These are phyloP conservation scores for Salvia splendens DNA, from an alignment of 257 asterid species.

Conservation along the genomic window DNA sequence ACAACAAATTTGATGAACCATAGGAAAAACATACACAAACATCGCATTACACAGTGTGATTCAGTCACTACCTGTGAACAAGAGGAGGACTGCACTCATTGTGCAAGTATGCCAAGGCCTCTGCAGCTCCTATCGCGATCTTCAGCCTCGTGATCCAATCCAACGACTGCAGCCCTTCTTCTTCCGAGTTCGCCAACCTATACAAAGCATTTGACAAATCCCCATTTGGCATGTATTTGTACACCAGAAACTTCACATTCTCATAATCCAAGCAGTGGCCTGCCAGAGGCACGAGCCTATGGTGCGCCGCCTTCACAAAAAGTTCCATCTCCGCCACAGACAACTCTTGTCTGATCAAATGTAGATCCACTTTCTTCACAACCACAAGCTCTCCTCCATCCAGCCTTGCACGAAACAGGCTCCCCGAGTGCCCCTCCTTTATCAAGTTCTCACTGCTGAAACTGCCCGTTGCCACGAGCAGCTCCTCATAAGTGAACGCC, in stretches of 20 bases:
- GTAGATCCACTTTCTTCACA: slow-evolving; percentile 59
- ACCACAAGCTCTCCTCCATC: slow-evolving; percentile 50
- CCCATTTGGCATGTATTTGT: slow-evolving; percentile 62
- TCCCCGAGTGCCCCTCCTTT: slow-evolving; percentile 74
- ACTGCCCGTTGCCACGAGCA: slow-evolving; percentile 51
- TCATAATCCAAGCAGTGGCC: slow-evolving; percentile 71
- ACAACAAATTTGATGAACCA: slow-evolving; percentile 1
- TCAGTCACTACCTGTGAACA: slow-evolving; percentile 56
- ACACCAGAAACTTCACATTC: slow-evolving; percentile 57
- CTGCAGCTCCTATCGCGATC: slow-evolving; percentile 77
- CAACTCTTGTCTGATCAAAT: slow-evolving; percentile 38
- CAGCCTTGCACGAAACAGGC: slow-evolving; percentile 51
- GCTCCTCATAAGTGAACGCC: slow-evolving; percentile 52
- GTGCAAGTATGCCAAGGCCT: slow-evolving; percentile 64
- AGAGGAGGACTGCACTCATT: slow-evolving; percentile 72
- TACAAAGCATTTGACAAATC: slow-evolving; percentile 62
- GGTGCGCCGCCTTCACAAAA: slow-evolving; percentile 44
- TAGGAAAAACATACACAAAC: too few relatives aligned
- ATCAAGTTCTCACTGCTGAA: slow-evolving; percentile 52
- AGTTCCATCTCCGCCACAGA: slow-evolving; percentile 52
- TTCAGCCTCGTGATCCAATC: slow-evolving; percentile 87
- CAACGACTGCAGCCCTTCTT: slow-evolving; percentile 56
- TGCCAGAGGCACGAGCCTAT: slow-evolving; percentile 58
- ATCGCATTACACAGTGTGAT: too few relatives aligned
- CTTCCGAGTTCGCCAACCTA: slow-evolving; percentile 35